Percentiles rank a stretch among this genome's conserved stretches.
These are phyloP conservation scores for Chiua sp. DNA, from an alignment of 1,284 basidiomycete species.

Conservation along the genomic window DNA sequence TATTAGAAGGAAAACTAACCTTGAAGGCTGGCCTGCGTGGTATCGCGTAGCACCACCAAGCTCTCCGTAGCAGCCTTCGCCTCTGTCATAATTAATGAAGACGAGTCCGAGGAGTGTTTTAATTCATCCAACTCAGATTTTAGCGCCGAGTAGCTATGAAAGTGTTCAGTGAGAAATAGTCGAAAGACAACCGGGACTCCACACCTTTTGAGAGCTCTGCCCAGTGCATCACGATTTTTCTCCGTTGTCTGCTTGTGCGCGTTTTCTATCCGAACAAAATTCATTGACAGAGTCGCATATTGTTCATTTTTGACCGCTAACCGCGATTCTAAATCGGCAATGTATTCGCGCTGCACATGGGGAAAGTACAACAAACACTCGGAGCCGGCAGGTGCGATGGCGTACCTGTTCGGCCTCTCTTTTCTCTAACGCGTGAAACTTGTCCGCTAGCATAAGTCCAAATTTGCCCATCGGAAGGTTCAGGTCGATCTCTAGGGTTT, in stretches of 20 bases:
- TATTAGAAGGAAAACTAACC: constrained; percentile 22
- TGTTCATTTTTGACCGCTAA: constrained; percentile 26
- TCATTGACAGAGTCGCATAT: constrained; percentile 13
- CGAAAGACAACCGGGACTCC: not conserved
- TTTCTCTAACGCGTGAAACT: constrained; percentile 4
- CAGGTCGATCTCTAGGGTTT: constrained; percentile 11
- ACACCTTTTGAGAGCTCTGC: constrained; percentile 26
- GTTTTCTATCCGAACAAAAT: constrained; percentile 19
- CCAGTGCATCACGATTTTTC: constrained; percentile 25
- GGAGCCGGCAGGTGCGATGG: not conserved
- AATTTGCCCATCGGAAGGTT: not conserved
- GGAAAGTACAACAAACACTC: not conserved
- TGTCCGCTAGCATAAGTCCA: not conserved
- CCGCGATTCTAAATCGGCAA: constrained; percentile 21
- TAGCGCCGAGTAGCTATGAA: constrained; percentile 25
- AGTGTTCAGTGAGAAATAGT: not conserved
- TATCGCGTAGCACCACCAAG: constrained; percentile 25
- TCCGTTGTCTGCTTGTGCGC: constrained; percentile 20
- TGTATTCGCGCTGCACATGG: constrained; percentile 23
- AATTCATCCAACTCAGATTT: constrained; percentile 33
- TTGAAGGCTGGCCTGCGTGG: constrained; percentile 20
- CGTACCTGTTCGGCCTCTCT: constrained; percentile 22
- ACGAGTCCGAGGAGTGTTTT: constrained; percentile 17
- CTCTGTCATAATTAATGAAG: constrained; percentile 21
- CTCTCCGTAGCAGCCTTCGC: constrained; percentile 27